Conservation (phyloP, 164 flowering plant genomes). For the Buxus sempervirens region DNA sequence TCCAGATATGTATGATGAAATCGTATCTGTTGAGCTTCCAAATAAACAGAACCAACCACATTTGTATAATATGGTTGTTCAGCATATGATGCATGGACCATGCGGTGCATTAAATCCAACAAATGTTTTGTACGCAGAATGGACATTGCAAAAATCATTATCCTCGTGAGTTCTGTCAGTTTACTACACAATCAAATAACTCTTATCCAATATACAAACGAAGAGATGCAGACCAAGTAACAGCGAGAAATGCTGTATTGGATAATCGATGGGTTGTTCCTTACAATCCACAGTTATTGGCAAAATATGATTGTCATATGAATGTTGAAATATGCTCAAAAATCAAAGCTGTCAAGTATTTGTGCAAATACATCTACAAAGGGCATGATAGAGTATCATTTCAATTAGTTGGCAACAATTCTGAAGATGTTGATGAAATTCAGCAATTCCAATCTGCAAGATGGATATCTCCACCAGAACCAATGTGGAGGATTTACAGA, state of each 20-base stretch:
- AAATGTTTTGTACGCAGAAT: not conserved
- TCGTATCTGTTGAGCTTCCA: slow-evolving; percentile 10
- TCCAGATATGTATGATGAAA: not conserved
- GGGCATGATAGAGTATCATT: slow-evolving; percentile 2
- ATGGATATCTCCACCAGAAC: slow-evolving; percentile 12
- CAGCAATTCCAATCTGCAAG: slow-evolving; percentile 10
- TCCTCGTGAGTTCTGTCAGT: slow-evolving; percentile 9
- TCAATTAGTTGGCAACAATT: too few relatives aligned
- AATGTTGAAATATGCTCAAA: slow-evolving; percentile 19
- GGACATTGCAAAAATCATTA: slow-evolving; percentile 2
- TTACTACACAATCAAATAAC: not conserved
- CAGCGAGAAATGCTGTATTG: not conserved
- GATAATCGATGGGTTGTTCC: slow-evolving; percentile 14
- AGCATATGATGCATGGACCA: slow-evolving; percentile 27
- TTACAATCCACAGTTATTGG: slow-evolving; percentile 9
- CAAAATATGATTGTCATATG: slow-evolving; percentile 15
- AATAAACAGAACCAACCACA: not conserved
- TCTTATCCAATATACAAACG: slow-evolving; percentile 15
- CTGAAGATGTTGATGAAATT: slow-evolving; percentile 24
- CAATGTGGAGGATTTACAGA: slow-evolving; percentile 4
- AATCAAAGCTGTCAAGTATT: slow-evolving; percentile 8
- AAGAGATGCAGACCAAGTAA: not conserved
- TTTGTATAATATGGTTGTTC: not conserved
- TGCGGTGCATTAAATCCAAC: slow-evolving; percentile 8
- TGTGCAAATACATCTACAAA: slow-evolving; percentile 21